These are phyloP conservation scores for Prunus mongolica DNA, from an alignment of 306 rosid species.

Conservation along the genomic window DNA sequence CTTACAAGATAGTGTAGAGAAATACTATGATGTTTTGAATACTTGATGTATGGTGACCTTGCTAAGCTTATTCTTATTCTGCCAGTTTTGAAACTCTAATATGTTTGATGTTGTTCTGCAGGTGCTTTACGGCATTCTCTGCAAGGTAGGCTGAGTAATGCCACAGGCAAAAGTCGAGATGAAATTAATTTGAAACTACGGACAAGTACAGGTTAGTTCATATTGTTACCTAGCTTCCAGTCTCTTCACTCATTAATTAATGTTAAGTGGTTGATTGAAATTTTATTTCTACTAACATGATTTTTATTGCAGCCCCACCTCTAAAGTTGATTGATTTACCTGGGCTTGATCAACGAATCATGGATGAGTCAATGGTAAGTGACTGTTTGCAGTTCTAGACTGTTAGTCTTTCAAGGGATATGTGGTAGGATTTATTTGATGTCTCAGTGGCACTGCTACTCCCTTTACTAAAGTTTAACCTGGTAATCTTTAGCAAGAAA, in stretches of 20 bases:
- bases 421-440: background rate
- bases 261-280: background rate
- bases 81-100: constrained; percentile 1
- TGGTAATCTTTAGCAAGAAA: background rate
- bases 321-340: constrained; percentile 93
- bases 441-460: background rate
- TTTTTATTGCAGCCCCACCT: constrained; percentile 71
- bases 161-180: constrained; percentile 74
- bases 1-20: background rate
- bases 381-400: constrained; percentile 17
- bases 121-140: constrained; percentile 93
- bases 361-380: constrained; percentile 86
- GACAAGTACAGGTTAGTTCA: constrained; percentile 83
- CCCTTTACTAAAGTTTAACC: background rate
- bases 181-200: constrained; percentile 83
- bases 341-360: constrained; percentile 88
- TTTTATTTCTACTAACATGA: background rate
- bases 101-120: constrained; percentile 25
- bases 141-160: constrained; percentile 87
- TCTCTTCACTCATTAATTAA: background rate
- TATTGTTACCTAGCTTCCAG: constrained; percentile 12
- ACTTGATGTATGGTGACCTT: background rate
- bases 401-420: background rate
- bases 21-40: background rate
- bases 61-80: background rate